Conservation (phyloP, 371 early-diverging fungal genomes). For the Saksenaea vasiformis region DNA sequence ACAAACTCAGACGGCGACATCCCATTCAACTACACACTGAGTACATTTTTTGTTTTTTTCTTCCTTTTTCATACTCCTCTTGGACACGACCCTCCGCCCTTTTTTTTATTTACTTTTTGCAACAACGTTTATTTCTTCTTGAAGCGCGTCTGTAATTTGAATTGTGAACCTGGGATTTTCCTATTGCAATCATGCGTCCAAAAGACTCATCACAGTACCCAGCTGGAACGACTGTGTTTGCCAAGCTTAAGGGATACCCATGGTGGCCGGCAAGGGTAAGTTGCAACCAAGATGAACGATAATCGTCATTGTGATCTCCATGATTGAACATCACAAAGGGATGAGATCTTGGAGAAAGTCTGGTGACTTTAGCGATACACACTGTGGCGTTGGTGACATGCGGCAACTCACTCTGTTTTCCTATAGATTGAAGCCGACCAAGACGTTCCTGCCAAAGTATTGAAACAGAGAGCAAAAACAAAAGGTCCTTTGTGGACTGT, state of each 20-base stretch:
- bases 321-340: not conserved
- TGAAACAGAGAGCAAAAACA: conserved; percentile 57
- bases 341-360: conserved; percentile 3
- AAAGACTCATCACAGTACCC: conserved; percentile 38
- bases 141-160: conserved; percentile 5
- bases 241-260: conserved; percentile 75
- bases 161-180: conserved; percentile 4
- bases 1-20: conserved; percentile 4
- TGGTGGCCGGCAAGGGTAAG: conserved; percentile 83
- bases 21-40: not conserved
- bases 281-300: conserved; percentile 1
- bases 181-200: conserved; percentile 13
- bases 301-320: not conserved
- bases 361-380: not conserved
- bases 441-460: conserved; percentile 54
- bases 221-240: conserved; percentile 68
- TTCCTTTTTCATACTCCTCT: conserved; percentile 7
- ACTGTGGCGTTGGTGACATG: not conserved
- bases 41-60: conserved; percentile 7
- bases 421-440: conserved; percentile 62
- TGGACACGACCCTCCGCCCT: conserved; percentile 1
- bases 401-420: not conserved
- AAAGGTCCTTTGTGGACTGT: conserved; percentile 62
- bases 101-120: conserved; percentile 6
- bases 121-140: not conserved